phyloP scores from a whole-genome alignment of 257 asterid species.

The Capsicum baccatum region DNA sequence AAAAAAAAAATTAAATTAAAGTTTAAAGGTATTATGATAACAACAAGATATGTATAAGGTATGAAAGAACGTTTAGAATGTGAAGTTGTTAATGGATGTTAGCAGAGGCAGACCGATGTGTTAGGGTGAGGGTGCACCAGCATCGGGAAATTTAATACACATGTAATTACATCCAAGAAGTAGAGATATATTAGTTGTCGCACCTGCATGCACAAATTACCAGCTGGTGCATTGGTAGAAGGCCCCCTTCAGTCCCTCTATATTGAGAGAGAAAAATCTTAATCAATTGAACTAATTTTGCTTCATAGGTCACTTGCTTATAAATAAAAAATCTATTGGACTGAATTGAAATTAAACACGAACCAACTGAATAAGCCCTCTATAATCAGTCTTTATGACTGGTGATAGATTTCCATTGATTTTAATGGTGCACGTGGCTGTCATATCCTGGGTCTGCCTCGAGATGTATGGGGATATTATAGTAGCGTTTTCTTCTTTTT shows the following conservation, averaged over 20 bases:
- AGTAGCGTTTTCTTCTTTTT: not conserved
- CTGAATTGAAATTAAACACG: not conserved
- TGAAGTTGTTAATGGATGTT: not conserved
- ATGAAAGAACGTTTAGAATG: not conserved
- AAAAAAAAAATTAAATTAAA: not conserved
- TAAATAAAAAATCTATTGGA: not conserved
- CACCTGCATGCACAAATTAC: conserved; percentile 3
- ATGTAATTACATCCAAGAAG: not conserved
- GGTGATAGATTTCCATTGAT: not conserved
- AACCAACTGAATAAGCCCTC: not conserved
- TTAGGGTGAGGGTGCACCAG: not conserved
- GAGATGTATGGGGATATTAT: not conserved
- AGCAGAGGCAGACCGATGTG: not conserved
- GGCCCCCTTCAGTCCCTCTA: not conserved
- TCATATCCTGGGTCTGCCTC: not conserved
- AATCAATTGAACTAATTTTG: not conserved
- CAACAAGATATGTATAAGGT: not conserved
- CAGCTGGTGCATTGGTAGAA: not conserved
- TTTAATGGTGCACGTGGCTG: not conserved
- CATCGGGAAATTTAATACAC: not conserved
- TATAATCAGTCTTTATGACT: not conserved
- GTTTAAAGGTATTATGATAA: not conserved
- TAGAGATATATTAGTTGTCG: not conserved
- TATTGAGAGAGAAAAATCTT: not conserved
- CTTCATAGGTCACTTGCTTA: not conserved